These are phyloP conservation scores for Pleodorina starrii DNA, from an alignment of 139 green algal genomes.

Conservation along the genomic window DNA sequence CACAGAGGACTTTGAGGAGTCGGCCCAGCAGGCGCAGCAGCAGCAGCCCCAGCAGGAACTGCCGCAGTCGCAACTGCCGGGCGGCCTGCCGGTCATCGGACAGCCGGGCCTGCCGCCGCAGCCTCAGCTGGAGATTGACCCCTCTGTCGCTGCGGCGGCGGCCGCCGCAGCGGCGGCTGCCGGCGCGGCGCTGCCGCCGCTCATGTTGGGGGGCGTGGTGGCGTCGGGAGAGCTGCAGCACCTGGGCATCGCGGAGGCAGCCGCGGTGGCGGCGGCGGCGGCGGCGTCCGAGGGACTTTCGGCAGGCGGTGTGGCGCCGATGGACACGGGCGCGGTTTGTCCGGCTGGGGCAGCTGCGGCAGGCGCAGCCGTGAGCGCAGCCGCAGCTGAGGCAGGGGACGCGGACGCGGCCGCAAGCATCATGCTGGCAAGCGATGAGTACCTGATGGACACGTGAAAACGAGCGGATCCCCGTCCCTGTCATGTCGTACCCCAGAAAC, in stretches of 20 bases:
- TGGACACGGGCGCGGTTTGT: background rate
- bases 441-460: constrained; percentile 24
- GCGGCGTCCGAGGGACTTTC: background rate
- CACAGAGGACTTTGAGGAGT: constrained; percentile 36
- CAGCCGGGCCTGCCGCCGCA: background rate
- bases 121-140: background rate
- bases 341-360: too few relatives aligned
- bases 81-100: too few relatives aligned
- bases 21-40: background rate
- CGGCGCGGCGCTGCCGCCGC: too few relatives aligned
- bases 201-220: background rate
- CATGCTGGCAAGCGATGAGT: constrained; percentile 29
- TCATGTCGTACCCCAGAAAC: too few relatives aligned
- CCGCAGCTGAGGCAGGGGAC: background rate
- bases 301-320: background rate
- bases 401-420: background rate
- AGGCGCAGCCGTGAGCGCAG: background rate
- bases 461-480: too few relatives aligned
- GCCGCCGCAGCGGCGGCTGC: background rate
- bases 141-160: background rate
- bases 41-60: background rate
- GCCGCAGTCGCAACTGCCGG: background rate
- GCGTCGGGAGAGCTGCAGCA: background rate
- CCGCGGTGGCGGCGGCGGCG: background rate
- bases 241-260: too few relatives aligned